These are phyloP conservation scores for Triticum aestivum DNA, from an alignment of 176 grass and related monocot genomes.

Conservation along the genomic window IWGSC_CS_RefSeq_v2.1 NC_057808.1:278779613-278780112, in stretches of 20 bases:
- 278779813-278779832: neutral
- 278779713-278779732: neutral
- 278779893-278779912: neutral
- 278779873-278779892: neutral
- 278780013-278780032: neutral
- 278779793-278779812: constrained; percentile 21
- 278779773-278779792: constrained; percentile 21
- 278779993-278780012: neutral
- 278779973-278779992: neutral
- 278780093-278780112: neutral
- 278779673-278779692: constrained; percentile 25
- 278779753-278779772: constrained; percentile 20
- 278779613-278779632: constrained; percentile 27
- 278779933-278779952: neutral
- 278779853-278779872: neutral
- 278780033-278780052: neutral
- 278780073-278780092: neutral
- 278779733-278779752: constrained; percentile 29
- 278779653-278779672: constrained; percentile 28
- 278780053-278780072: neutral
- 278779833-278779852: neutral
- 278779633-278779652: constrained; percentile 14
- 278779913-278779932: neutral
- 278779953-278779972: neutral
- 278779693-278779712: neutral